Conservation (phyloP, 2,329 filamentous ascomycete genomes). For the Xylaria sp. region DNA sequence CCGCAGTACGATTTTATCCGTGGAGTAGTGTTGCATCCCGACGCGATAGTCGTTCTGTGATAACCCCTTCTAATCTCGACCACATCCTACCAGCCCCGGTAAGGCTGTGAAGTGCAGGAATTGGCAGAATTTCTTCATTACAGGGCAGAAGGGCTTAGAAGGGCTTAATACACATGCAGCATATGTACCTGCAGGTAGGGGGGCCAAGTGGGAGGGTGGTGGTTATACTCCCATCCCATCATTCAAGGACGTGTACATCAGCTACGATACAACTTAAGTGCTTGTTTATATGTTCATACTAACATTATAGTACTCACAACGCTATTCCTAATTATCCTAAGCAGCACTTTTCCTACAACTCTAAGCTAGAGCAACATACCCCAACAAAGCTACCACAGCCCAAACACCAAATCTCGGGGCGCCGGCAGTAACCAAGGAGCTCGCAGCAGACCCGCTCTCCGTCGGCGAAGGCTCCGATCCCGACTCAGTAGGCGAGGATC, state of each 20-base stretch:
- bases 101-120: not conserved
- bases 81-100: no score
- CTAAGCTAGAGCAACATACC: slow-evolving; percentile 21
- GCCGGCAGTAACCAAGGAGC: slow-evolving; percentile 12
- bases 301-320: slow-evolving; percentile 22
- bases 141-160: not conserved
- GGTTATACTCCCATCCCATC: no score
- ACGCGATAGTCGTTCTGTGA: no score
- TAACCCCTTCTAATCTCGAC: no score
- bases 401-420: slow-evolving; percentile 13
- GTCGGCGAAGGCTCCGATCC: slow-evolving; percentile 26
- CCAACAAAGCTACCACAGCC: slow-evolving; percentile 8
- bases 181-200: no score
- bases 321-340: not conserved
- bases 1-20: not conserved
- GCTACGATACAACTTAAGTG: not conserved
- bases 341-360: not conserved
- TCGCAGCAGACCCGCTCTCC: slow-evolving; percentile 22
- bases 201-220: not conserved
- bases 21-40: no score
- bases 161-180: not conserved
- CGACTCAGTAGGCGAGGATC: slow-evolving; percentile 25
- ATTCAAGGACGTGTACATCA: no score
- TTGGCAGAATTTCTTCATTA: not conserved
- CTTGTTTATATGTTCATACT: not conserved